phyloP scores from a whole-genome alignment of 345 rosid genomes.

The Reutealis trisperma region DNA sequence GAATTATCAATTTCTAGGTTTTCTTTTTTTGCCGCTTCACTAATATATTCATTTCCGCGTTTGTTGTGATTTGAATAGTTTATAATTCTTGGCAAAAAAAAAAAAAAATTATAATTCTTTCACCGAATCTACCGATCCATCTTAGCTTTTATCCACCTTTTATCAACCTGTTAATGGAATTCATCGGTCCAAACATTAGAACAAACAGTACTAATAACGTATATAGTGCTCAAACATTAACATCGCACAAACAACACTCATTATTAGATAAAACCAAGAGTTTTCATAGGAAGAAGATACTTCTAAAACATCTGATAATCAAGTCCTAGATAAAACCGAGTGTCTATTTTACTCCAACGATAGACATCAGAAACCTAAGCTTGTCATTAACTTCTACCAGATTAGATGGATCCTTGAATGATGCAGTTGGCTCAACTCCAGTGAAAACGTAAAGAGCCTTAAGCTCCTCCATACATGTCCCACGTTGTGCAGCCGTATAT shows the following conservation, averaged over 20 bases:
- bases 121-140: no score
- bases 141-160: no score
- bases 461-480: conserved; percentile 55
- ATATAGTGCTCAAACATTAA: no score
- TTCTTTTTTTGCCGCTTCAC: no score
- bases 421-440: conserved; percentile 61
- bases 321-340: not conserved
- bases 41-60: no score
- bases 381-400: conserved; percentile 47
- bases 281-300: not conserved
- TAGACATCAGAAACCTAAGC: conserved; percentile 63
- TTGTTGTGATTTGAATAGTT: no score
- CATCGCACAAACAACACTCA: not conserved
- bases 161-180: no score
- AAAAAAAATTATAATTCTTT: no score
- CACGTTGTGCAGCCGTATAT: conserved; percentile 40
- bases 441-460: conserved; percentile 68
- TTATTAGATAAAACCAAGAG: not conserved
- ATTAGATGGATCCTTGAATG: conserved; percentile 45
- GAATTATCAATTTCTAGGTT: no score
- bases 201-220: not conserved
- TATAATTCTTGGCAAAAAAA: no score
- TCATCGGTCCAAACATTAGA: no score
- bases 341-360: conserved; percentile 64
- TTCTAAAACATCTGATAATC: not conserved